Base-by-base conservation (phyloP, 352 stramenopile species). In the Pythium guiyangense region DNA sequence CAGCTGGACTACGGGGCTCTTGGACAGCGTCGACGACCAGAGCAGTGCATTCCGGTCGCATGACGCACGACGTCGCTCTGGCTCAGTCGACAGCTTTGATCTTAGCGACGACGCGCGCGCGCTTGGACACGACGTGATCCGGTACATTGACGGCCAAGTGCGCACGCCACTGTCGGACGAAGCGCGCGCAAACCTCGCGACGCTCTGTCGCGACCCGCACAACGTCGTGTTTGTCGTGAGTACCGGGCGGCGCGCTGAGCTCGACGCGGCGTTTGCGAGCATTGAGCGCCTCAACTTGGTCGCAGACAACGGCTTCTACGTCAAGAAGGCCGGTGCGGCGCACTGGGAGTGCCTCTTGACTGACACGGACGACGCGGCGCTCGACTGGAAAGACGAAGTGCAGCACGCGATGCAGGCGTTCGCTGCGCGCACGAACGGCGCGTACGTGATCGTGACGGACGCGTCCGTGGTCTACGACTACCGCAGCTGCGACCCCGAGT, bases 401-500 rank as follows among this genome's bases (percentile, higher is more conserved):
- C 88, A 96, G 61, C 82, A 71, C 18, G 89, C 99, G 26, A 99
- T 99, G 96, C 82, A 98, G 63, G 90, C 98, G 9, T 99, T 99
- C 70, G 91, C 94, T 9, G 87, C 91, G 20, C 78, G 96, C 39
- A 99, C 97, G 10, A 98, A 99, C 69, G 97, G 97, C 17, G 98
- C 96, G 22, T 99, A 98, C 64, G 88, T 99, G 37, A 92, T 98
- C 65, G 83, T 97, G 57, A 99, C 97, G 27, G 95, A 98, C 53
- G 97, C 94, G 46, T 98, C 97, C 6, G 63, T 99, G 15, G 67
- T 99, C 29, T 99, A 98, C 76, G 96, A 99, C 70, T 99, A 98
- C 66, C 86, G 96, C 46, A 96, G 98, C 73, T 97, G 96, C 11
- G 97, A 99, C 70, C 95, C 96, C 52, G 97, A 99, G 62, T 99